Evolutionary conservation across 164 flowering plant species (phyloP), one percentile per base, ranked within the genome.

Genomic region (Malania oleifera): DNA sequence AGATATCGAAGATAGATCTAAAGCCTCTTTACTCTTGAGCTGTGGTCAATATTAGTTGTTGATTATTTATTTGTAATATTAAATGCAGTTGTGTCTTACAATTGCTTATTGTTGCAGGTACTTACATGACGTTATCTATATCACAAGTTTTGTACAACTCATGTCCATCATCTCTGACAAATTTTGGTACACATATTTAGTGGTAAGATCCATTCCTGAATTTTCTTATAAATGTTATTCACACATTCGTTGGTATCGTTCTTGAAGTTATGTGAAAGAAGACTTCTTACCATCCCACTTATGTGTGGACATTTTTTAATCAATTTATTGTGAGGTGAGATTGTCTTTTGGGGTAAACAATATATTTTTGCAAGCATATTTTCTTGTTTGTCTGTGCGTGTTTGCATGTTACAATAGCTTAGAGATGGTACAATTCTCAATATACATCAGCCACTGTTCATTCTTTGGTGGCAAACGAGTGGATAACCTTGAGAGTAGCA

Each of bases 71-170:
- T 31, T 31, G 35, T 31, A 31, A 31, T 4, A 31, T 43, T 43
- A 15, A 19, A 22, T 5, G 29, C 14, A 7, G 24, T 25, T 15
- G 27, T 57, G 40, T 19, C 45, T 63, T 56, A 0, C 26, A 20
- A 41, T n/a, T 3, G 24, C 53, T 37, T 19, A 22, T 56, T 54
- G 2, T 68, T 78, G 77, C 95, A 91, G 98, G 47, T 89, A 89
- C 65, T 61, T 92, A 41, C 98, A 89, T 75, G 98, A 92, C 63
- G 73, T 92, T 26, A 89, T 92, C 77, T 92, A 87, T 74, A 87
- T 92, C 57, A 92, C 98, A 51, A 69, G 90, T 67, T 93, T 93
- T 25, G 95, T 90, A 46, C 98, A 93, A 68, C 44, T 90, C 52
- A 71, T 70, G 67, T 87, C 97, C 41, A 85, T 93, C 70, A 38